phyloP scores from a whole-genome alignment of 768 basidiomycete genomes.

The Inosperma sp. region DNA sequence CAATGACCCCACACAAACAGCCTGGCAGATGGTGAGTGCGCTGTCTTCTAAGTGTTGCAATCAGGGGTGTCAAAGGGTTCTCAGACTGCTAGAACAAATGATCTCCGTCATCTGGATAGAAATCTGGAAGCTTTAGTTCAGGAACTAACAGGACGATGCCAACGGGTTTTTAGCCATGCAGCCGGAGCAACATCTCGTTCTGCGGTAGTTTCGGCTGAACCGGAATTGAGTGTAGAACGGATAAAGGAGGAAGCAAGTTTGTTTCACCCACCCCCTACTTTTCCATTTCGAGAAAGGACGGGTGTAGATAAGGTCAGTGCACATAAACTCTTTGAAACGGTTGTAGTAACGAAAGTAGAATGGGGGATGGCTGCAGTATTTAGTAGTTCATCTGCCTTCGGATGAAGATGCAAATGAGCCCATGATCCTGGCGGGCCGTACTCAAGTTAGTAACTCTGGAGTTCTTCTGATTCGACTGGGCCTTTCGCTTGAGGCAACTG shows the following conservation, averaged over 20 bases:
- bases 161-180: slow-evolving; percentile 57
- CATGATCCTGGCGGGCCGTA: neutral
- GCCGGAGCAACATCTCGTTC: slow-evolving; percentile 61
- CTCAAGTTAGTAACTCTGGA: slow-evolving; percentile 24
- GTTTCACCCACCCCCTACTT: slow-evolving; percentile 22
- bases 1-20: slow-evolving; percentile 41
- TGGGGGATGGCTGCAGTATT: slow-evolving; percentile 47
- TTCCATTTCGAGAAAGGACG: slow-evolving; percentile 49
- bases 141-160: slow-evolving; percentile 58
- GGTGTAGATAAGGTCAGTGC: slow-evolving; percentile 48
- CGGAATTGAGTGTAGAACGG: slow-evolving; percentile 25
- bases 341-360: slow-evolving; percentile 33
- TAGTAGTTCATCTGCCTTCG: slow-evolving; percentile 43
- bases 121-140: slow-evolving; percentile 64
- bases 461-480: slow-evolving; percentile 56
- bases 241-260: slow-evolving; percentile 29
- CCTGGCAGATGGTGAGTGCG: slow-evolving; percentile 50
- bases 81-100: slow-evolving; percentile 44
- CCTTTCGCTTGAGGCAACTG: slow-evolving; percentile 39
- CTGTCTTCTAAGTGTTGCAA: slow-evolving; percentile 20
- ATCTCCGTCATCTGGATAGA: slow-evolving; percentile 56
- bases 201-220: slow-evolving; percentile 38
- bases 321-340: slow-evolving; percentile 9
- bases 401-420: slow-evolving; percentile 28
- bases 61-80: slow-evolving; percentile 9